Percentiles rank a stretch among this genome's conserved stretches.
These are phyloP conservation scores for Neurospora crassa DNA, from an alignment of 2,329 filamentous ascomycete species.

Conservation along the genomic window DNA sequence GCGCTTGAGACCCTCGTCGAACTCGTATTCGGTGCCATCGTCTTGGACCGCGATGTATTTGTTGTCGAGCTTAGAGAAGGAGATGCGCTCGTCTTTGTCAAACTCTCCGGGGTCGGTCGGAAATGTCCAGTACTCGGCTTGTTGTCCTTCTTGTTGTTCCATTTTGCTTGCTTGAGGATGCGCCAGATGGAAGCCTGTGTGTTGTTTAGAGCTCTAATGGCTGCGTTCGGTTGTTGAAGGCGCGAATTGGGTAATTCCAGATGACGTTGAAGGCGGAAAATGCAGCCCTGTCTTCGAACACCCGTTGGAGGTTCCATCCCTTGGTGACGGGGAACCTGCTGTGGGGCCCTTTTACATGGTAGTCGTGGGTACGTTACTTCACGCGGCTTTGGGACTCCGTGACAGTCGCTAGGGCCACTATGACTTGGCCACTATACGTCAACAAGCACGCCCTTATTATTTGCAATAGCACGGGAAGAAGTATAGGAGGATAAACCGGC, in stretches of 20 bases:
- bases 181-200: not conserved
- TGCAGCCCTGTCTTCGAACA: not conserved
- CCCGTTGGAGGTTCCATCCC: not conserved
- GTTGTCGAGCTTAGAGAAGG: conserved; percentile 72
- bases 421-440: no score
- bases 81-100: conserved; percentile 70
- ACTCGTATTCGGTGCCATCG: conserved; percentile 78
- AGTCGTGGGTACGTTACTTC: not conserved
- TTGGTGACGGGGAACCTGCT: not conserved
- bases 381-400: no score
- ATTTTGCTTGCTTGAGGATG: not conserved
- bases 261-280: not conserved
- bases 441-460: no score
- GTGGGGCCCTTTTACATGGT: not conserved
- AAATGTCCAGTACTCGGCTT: conserved; percentile 32
- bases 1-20: conserved; percentile 57
- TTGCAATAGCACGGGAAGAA: no score
- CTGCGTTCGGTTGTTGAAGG: not conserved
- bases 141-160: not conserved
- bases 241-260: not conserved
- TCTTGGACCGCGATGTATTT: conserved; percentile 80
- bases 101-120: conserved; percentile 59
- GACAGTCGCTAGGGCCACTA: no score
- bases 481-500: no score
- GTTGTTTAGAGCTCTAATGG: not conserved